phyloP scores from a whole-genome alignment of 805 yeast genomes.

The Grigorovia transvaalensis region DNA sequence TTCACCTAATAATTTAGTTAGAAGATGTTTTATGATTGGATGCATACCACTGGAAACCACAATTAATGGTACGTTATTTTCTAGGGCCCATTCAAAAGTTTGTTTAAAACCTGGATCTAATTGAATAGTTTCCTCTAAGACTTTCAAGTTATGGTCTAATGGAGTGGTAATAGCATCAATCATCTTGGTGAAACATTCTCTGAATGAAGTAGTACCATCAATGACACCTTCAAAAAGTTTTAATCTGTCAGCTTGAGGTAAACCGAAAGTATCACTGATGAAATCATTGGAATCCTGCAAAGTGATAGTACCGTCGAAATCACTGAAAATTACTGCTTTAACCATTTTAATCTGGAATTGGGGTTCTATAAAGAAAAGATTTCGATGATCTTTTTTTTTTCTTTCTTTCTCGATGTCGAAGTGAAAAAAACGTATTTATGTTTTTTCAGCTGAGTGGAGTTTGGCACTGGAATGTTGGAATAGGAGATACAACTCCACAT shows the following conservation, averaged over 20 bases:
- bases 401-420: not conserved
- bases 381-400: not conserved
- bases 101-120: conserved; percentile 86
- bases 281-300: conserved; percentile 90
- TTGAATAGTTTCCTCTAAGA: conserved; percentile 51
- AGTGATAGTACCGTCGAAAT: conserved; percentile 97
- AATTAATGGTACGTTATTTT: conserved; percentile 65
- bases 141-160: conserved; percentile 71
- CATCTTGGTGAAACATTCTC: conserved; percentile 82
- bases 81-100: conserved; percentile 70
- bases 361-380: not conserved
- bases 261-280: conserved; percentile 80
- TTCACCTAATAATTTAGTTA: conserved; percentile 64
- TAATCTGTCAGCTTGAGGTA: conserved; percentile 60
- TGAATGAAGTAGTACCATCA: conserved; percentile 53
- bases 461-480: no score
- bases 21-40: conserved; percentile 75
- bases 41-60: conserved; percentile 91
- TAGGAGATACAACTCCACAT: no score
- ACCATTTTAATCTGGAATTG: conserved; percentile 13
- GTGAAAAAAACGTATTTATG: not conserved
- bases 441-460: no score
- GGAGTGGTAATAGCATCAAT: conserved; percentile 67
- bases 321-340: conserved; percentile 84
- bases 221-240: conserved; percentile 64